A percentile compares a stretch with the other conserved stretches of the same genome.
Evolutionary conservation across 805 yeast genomes (phyloP).

Genomic region (Yarrowia divulgata): DNA sequence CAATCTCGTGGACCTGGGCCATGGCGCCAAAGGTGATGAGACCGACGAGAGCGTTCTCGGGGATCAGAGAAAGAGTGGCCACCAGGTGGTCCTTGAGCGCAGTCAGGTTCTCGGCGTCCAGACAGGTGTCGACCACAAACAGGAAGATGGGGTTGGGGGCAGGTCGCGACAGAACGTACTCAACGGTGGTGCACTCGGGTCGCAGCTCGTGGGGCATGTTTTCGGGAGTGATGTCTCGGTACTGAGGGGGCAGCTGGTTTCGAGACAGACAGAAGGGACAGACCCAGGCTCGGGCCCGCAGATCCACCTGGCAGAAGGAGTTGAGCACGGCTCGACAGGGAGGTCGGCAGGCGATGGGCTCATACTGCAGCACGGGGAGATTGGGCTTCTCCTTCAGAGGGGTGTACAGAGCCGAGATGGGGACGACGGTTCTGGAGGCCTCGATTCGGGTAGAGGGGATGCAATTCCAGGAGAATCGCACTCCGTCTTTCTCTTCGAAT

Average conservation of each 20-base stretch:
- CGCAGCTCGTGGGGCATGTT: slow-evolving; percentile 81
- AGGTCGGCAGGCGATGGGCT: slow-evolving; percentile 81
- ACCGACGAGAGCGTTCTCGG: slow-evolving; percentile 88
- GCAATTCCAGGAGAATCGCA: slow-evolving; percentile 81
- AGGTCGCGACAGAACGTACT: slow-evolving; percentile 83
- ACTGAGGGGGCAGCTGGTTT: slow-evolving; percentile 84
- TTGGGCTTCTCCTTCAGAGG: slow-evolving; percentile 84
- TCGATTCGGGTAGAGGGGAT: slow-evolving; percentile 90
- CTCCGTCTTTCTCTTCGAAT: slow-evolving; percentile 67
- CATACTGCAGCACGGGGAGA: slow-evolving; percentile 79
- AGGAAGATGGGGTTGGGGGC: slow-evolving; percentile 82
- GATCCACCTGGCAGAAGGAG: slow-evolving; percentile 73
- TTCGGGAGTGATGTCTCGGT: slow-evolving; percentile 73
- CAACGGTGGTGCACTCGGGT: slow-evolving; percentile 75
- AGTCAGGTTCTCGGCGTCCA: slow-evolving; percentile 82
- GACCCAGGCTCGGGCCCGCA: slow-evolving; percentile 77
- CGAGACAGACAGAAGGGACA: slow-evolving; percentile 83
- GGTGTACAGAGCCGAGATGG: slow-evolving; percentile 93
- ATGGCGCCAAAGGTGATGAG: slow-evolving; percentile 89
- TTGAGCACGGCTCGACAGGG: slow-evolving; percentile 86
- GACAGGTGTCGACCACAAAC: slow-evolving; percentile 85
- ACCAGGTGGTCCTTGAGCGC: slow-evolving; percentile 83
- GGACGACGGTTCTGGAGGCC: slow-evolving; percentile 90
- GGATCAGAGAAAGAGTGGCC: slow-evolving; percentile 76
- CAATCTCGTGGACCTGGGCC: slow-evolving; percentile 85